Percentiles rank a stretch among this genome's conserved stretches.
Evolutionary conservation across 2,329 filamentous ascomycete genomes (phyloP).

Genomic region (Cladophialophora psammophila): DNA sequence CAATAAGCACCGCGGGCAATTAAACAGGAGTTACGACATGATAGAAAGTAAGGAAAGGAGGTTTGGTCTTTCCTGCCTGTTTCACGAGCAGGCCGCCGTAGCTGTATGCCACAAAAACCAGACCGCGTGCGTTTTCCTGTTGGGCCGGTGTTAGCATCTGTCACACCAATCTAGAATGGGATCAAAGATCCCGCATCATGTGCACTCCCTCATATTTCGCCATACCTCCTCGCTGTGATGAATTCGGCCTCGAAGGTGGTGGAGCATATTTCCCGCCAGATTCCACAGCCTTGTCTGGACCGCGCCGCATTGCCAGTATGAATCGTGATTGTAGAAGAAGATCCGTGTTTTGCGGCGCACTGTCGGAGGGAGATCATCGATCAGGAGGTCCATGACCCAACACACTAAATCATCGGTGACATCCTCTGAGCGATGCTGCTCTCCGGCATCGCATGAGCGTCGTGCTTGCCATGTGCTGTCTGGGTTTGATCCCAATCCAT

Average conservation of each 20-base stretch:
- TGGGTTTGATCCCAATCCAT: slow-evolving; percentile 3
- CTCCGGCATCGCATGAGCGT: background rate
- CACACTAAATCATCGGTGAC: background rate
- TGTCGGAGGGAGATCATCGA: background rate
- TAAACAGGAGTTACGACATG: no score
- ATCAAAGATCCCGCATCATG: no score
- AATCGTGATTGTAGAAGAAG: slow-evolving; percentile 7
- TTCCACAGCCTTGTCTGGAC: background rate
- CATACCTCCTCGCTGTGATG: no score
- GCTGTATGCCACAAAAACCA: slow-evolving; percentile 6
- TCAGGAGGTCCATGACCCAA: background rate
- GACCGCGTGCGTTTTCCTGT: background rate
- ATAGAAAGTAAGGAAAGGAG: no score
- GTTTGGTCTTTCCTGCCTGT: background rate
- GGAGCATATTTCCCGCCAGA: background rate
- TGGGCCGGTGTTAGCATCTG: background rate
- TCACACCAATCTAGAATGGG: no score
- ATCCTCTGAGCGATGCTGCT: background rate
- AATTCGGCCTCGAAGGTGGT: no score
- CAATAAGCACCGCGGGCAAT: no score
- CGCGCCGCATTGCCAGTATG: slow-evolving; percentile 2
- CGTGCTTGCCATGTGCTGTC: background rate
- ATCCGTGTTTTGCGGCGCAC: background rate
- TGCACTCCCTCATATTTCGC: no score
- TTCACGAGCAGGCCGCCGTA: background rate